phyloP scores from a whole-genome alignment of 2,329 filamentous ascomycete species.

The Metarhizium sp. region DNA sequence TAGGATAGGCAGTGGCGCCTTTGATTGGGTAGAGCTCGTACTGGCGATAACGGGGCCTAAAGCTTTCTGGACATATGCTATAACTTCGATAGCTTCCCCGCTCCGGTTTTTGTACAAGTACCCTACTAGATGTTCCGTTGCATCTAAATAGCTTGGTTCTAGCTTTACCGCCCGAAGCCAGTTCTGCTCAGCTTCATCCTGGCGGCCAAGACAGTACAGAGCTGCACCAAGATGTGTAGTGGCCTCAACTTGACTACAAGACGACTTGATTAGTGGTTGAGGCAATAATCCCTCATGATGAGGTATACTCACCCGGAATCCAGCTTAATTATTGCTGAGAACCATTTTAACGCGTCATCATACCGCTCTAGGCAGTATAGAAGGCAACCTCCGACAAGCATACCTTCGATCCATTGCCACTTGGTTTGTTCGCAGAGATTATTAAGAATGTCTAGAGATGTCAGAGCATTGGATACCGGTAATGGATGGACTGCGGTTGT shows the following conservation, averaged over 20 bases:
- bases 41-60: conserved; percentile 32
- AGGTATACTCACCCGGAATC: conserved; percentile 41
- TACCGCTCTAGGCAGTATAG: conserved; percentile 85
- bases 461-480: conserved; percentile 45
- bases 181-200: conserved; percentile 73
- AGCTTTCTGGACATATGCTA: conserved; percentile 72
- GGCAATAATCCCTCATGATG: conserved; percentile 20
- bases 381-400: conserved; percentile 83
- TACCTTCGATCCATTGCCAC: conserved; percentile 89
- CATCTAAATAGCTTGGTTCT: conserved; percentile 84
- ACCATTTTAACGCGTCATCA: conserved; percentile 66
- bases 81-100: conserved; percentile 77
- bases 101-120: conserved; percentile 77
- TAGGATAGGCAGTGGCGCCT: not conserved
- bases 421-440: conserved; percentile 68
- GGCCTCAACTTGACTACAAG: conserved; percentile 72
- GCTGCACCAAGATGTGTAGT: conserved; percentile 90
- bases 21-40: not conserved
- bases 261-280: conserved; percentile 11
- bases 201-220: conserved; percentile 71
- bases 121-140: conserved; percentile 87
- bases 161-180: conserved; percentile 80
- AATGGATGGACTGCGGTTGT: conserved; percentile 17
- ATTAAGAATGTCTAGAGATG: conserved; percentile 62
- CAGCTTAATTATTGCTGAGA: conserved; percentile 50